Base-by-base conservation (phyloP, 768 basidiomycete species). In the Asterophora parasitica region DNA sequence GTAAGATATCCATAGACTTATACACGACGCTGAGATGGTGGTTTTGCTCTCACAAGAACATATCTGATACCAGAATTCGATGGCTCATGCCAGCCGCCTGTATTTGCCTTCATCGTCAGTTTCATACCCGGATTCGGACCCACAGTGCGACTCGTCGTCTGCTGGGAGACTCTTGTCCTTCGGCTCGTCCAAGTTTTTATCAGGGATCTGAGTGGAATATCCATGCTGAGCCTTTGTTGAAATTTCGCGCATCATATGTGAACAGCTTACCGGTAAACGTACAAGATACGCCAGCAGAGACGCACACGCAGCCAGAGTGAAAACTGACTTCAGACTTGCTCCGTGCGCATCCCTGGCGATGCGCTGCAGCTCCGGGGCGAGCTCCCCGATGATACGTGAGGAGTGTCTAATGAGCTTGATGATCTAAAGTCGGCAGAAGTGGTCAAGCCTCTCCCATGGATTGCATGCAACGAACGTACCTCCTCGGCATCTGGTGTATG, bases 331-430 rank as follows among this genome's bases (percentile, higher is more conserved):
- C 17, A 84, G 57, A 23, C 76, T 71, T 31, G 65, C 61, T 0
- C 72, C 75, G 53, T 84, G 83, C 11, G 81, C 72, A 30, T 76
- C 77, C 41, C 76, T 65, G 7, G 80, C 83, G 12, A 68, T 61
- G 4, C 67, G 58, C 48, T 79, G 80, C 7, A 78, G 49, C 6
- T 70, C 72, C 0, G 71, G 75, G 0, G 73, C 68, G 12, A 84
- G 70, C 3, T 43, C 56, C 4, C 60, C 64, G 3, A 85, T 71
- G 13, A 79, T 59, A 13, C 67, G 73, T 9, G 79, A 66, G 12
- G 79, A 79, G 49, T 79, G 76, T 4, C 78, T 70, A 49, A 85
- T 80, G 27, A 59, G 62, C 9, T 51, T 65, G 52, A 84, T 82
- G 3, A 76, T 62, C 78, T 82, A 51, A 13, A 4, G 4, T 12